phyloP scores from a whole-genome alignment of 2,329 filamentous ascomycete genomes.

The Penicillium sp. region DNA sequence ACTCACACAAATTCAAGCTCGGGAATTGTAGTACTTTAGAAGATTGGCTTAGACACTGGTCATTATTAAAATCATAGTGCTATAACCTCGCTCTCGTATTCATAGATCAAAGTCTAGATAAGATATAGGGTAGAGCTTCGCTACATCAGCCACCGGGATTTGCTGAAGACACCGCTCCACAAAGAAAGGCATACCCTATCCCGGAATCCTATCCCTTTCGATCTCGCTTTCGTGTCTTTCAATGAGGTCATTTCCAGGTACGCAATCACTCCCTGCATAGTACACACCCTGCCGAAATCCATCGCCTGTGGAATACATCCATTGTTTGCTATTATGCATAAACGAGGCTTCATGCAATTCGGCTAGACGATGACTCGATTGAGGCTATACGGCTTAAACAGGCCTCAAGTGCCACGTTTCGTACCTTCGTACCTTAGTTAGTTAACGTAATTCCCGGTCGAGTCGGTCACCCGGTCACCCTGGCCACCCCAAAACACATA shows the following conservation, averaged over 20 bases:
- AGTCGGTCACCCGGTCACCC: too few relatives aligned
- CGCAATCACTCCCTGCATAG: neutral
- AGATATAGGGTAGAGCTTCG: neutral
- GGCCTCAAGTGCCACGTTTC: neutral
- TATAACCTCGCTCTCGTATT: neutral
- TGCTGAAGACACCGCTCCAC: neutral
- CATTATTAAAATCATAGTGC: neutral
- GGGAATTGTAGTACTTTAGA: neutral
- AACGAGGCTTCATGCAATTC: neutral
- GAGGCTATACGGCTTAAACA: neutral
- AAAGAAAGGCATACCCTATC: neutral
- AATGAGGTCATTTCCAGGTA: neutral
- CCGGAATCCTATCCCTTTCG: too few relatives aligned
- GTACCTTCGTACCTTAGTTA: neutral
- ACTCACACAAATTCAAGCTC: neutral
- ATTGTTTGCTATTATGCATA: neutral
- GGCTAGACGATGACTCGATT: neutral
- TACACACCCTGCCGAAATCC: neutral
- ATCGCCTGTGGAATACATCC: neutral
- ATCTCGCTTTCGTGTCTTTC: neutral
- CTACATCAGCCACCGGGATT: neutral
- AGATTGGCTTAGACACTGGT: neutral
- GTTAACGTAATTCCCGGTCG: too few relatives aligned
- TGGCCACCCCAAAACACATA: too few relatives aligned
- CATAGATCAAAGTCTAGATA: slow-evolving; percentile 6